Evolutionary conservation across 805 yeast species (phyloP).

Genomic region (Monosporozyma siamensis): DNA sequence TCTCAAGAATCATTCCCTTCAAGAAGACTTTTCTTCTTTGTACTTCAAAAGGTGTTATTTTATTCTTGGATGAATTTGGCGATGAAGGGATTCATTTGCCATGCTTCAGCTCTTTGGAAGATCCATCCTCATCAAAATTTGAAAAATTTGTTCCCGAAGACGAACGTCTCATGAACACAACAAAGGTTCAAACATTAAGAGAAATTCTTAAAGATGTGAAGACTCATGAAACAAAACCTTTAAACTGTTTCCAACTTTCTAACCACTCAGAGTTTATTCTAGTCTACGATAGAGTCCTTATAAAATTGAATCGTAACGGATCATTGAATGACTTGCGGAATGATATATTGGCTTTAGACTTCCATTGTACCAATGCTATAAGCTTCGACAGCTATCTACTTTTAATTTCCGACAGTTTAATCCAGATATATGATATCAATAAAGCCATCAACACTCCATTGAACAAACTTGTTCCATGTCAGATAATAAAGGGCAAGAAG

Average conservation of each 20-base stretch:
- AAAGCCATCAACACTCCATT: slow-evolving; percentile 15
- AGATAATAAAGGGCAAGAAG: slow-evolving; percentile 65
- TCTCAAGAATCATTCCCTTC: slow-evolving; percentile 52
- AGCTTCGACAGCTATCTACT: slow-evolving; percentile 41
- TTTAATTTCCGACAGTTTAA: slow-evolving; percentile 52
- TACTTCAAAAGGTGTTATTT: slow-evolving; percentile 57
- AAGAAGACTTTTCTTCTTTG: slow-evolving; percentile 59
- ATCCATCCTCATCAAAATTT: slow-evolving; percentile 13
- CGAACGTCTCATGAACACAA: slow-evolving; percentile 23
- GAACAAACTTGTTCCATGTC: slow-evolving; percentile 40
- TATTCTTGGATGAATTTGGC: slow-evolving; percentile 44
- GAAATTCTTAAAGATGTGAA: slow-evolving; percentile 27
- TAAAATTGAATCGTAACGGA: slow-evolving; percentile 54
- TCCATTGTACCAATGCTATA: slow-evolving; percentile 34
- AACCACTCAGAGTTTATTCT: slow-evolving; percentile 46
- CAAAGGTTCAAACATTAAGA: slow-evolving; percentile 14
- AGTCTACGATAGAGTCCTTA: slow-evolving; percentile 63
- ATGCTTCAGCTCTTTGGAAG: slow-evolving; percentile 6
- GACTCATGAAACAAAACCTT: slow-evolving; percentile 35
- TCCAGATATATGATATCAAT: slow-evolving; percentile 55
- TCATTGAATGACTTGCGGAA: slow-evolving; percentile 36
- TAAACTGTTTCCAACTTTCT: slow-evolving; percentile 54
- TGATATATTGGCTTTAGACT: slow-evolving; percentile 35
- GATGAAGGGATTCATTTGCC: slow-evolving; percentile 45
- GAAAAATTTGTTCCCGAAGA: slow-evolving; percentile 17